phyloP scores from a whole-genome alignment of 2,329 filamentous ascomycete species.

The Fusarium poae region DNA sequence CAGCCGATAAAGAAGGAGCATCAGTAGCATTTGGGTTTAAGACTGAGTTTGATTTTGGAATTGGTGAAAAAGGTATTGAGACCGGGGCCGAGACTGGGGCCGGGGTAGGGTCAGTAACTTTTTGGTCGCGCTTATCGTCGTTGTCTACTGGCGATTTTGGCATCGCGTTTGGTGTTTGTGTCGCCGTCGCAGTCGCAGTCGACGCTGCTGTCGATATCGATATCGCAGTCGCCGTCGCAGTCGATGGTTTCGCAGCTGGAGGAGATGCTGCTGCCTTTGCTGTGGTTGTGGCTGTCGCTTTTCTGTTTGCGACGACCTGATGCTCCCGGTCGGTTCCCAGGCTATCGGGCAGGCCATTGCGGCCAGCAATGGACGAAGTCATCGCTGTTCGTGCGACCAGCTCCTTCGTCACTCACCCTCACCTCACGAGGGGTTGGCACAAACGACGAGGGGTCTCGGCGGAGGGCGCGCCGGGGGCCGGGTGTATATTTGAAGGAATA shows the following conservation, averaged over 20 bases:
- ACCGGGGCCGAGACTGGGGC: neutral
- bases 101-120: slow-evolving; percentile 23
- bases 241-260: slow-evolving; percentile 21
- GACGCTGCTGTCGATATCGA: slow-evolving; percentile 26
- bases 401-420: slow-evolving; percentile 65
- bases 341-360: slow-evolving; percentile 47
- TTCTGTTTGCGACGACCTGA: slow-evolving; percentile 43
- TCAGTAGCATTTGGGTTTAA: slow-evolving; percentile 12
- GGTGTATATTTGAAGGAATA: slow-evolving; percentile 33
- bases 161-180: slow-evolving; percentile 24
- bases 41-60: slow-evolving; percentile 19
- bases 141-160: slow-evolving; percentile 31
- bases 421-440: slow-evolving; percentile 38
- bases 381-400: slow-evolving; percentile 68
- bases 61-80: slow-evolving; percentile 2
- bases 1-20: slow-evolving; percentile 3
- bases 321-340: slow-evolving; percentile 42
- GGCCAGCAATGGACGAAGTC: slow-evolving; percentile 69
- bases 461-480: slow-evolving; percentile 37
- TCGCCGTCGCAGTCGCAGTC: slow-evolving; percentile 23
- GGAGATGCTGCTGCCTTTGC: slow-evolving; percentile 13
- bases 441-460: slow-evolving; percentile 39
- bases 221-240: slow-evolving; percentile 27
- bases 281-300: slow-evolving; percentile 20
- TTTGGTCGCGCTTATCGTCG: slow-evolving; percentile 31